Base-by-base conservation (phyloP, 73 alveolate species). In the Durusdinium trenchii region DNA sequence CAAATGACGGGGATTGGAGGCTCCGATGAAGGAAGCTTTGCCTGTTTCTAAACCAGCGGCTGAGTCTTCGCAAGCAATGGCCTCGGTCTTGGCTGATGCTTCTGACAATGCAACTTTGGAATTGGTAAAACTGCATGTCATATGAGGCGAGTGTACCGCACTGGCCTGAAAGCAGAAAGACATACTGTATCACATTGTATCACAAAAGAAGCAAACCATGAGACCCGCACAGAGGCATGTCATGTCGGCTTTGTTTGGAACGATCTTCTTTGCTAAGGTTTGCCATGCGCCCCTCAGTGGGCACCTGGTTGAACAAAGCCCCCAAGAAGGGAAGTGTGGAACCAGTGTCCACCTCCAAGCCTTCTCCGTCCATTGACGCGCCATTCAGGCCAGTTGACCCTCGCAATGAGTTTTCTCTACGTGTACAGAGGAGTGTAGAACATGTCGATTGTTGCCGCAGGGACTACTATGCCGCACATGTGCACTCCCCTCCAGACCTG, bases 231-330 rank as follows among this genome's bases (percentile, higher is more conserved):
- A 57, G 69, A n/a, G n/a, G 3, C 4, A 60, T 32, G 30, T 60
- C n/a, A n/a, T 32, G 73, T 60, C n/a, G 73, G 73, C 30, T 60
- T n/a, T 60, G n/a, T 23, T 60, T 57, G 69, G 23, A 57, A 12
- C 12, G 69, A 23, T 23, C 73, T 32, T 32, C 18, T 23, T 23
- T 60, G 18, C n/a, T 0, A 23, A 60, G 73, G 92, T 81, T 81
- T n/a, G 69, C 69, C 42, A 43, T 28, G 92, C 40, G 32, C 60
- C 92, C 92, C 46, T 81, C 92, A 36, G 92, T 81, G 92, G 92
- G 92, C 28, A 81, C 92, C 12, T 81, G 92, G 92, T 69, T 81
- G 46, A 50, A 42, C 35, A 45, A 64, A n/a, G 57, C 52, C 38
- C 92, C 92, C 23, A 30, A 14, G 47, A 81, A 81, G 92, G 30